These are phyloP conservation scores for Mortierella antarctica DNA, from an alignment of 192 early-diverging fungal species.

Conservation along the genomic window DNA sequence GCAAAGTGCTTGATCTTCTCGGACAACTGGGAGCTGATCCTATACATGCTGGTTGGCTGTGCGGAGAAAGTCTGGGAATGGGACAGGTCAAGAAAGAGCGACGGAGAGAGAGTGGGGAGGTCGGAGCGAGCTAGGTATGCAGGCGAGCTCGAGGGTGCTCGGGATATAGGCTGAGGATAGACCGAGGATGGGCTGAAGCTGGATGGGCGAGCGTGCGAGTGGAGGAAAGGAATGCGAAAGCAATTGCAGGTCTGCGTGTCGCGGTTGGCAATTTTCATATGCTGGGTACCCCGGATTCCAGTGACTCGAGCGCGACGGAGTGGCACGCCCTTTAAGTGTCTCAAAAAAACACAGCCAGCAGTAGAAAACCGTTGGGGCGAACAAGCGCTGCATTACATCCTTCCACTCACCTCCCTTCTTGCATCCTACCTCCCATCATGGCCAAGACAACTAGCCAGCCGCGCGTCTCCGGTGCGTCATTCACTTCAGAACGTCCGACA, in stretches of 20 bases:
- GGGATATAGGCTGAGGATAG: no score
- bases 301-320: no score
- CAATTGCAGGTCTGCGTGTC: no score
- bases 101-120: neutral
- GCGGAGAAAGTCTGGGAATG: neutral
- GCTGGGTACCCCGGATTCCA: no score
- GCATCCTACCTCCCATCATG: slow-evolving; percentile 9
- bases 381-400: no score
- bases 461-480: slow-evolving; percentile 20
- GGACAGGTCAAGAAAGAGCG: neutral
- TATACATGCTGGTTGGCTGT: slow-evolving; percentile 38
- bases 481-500: neutral
- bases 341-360: no score
- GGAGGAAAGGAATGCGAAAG: no score
- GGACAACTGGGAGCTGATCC: slow-evolving; percentile 68
- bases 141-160: neutral
- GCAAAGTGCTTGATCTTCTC: slow-evolving; percentile 84
- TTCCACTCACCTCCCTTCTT: neutral
- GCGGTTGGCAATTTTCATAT: no score
- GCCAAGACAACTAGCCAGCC: slow-evolving; percentile 31
- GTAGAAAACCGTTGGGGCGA: no score
- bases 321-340: no score
- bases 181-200: neutral
- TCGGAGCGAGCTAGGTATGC: neutral
- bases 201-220: neutral